Percentiles rank a stretch among this genome's conserved stretches.
Evolutionary conservation across 306 rosid species (phyloP).

Genomic region (Trichosanthes truncata): DNA sequence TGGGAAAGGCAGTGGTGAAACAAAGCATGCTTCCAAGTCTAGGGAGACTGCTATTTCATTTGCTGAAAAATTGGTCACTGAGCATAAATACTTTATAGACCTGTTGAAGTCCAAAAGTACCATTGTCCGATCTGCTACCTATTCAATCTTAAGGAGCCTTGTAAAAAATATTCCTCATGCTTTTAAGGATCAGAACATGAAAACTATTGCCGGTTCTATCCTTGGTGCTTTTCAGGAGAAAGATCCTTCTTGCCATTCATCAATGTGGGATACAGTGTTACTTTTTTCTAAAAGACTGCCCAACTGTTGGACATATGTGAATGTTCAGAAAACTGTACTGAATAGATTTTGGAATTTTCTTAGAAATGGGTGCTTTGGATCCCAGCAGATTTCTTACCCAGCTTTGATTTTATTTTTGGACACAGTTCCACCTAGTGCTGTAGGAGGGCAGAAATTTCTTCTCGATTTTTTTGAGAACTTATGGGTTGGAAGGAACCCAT

Average conservation of each 20-base stretch:
- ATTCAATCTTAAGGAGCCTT: slow-evolving; percentile 59
- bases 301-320: slow-evolving; percentile 61
- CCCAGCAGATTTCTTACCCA: slow-evolving; percentile 76
- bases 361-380: slow-evolving; percentile 87
- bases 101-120: slow-evolving; percentile 65
- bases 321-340: slow-evolving; percentile 64
- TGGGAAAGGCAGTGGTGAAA: slow-evolving; percentile 43
- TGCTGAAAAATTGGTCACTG: slow-evolving; percentile 67
- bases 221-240: slow-evolving; percentile 91
- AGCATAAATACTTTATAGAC: slow-evolving; percentile 55
- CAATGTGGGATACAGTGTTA: slow-evolving; percentile 85
- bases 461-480: slow-evolving; percentile 65
- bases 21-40: slow-evolving; percentile 73
- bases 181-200: slow-evolving; percentile 61
- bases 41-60: slow-evolving; percentile 57
- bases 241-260: slow-evolving; percentile 72
- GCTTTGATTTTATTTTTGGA: slow-evolving; percentile 69
- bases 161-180: slow-evolving; percentile 66
- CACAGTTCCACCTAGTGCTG: slow-evolving; percentile 52
- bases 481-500: slow-evolving; percentile 66
- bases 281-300: slow-evolving; percentile 77
- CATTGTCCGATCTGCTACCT: slow-evolving; percentile 74
- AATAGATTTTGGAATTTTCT: slow-evolving; percentile 78
- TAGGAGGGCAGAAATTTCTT: slow-evolving; percentile 60
- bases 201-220: slow-evolving; percentile 50